A percentile compares a stretch with the other conserved stretches of the same genome.
phyloP scores from a whole-genome alignment of 78 protist species.

The Reticulomyxa filosa region DNA sequence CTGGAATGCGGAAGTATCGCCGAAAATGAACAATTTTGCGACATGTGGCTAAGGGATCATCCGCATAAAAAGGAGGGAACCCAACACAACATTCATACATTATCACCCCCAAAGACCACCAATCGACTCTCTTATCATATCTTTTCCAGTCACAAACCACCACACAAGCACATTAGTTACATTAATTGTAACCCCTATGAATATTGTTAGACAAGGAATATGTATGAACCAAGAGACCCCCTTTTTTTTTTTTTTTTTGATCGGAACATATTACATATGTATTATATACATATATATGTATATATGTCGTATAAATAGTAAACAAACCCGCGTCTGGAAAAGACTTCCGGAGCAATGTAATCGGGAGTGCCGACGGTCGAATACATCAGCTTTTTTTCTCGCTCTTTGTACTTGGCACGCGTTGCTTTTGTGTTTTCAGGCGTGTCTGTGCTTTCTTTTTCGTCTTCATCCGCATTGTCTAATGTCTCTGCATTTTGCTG shows the following conservation, averaged over 20 bases:
- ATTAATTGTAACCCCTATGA: too few relatives aligned
- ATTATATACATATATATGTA: too few relatives aligned
- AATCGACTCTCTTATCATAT: constrained; percentile 32
- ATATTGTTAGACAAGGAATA: too few relatives aligned
- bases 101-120: constrained; percentile 60
- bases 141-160: too few relatives aligned
- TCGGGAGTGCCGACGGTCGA: constrained; percentile 23
- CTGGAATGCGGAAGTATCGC: constrained; percentile 18
- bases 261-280: too few relatives aligned
- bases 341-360: constrained; percentile 58
- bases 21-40: constrained; percentile 31
- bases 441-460: background rate
- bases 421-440: background rate
- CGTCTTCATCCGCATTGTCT: background rate
- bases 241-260: too few relatives aligned
- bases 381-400: background rate
- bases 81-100: constrained; percentile 55
- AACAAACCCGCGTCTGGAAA: constrained; percentile 13
- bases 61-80: constrained; percentile 48
- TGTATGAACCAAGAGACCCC: too few relatives aligned
- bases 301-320: too few relatives aligned
- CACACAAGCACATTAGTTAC: too few relatives aligned
- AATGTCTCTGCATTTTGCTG: background rate
- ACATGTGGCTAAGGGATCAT: constrained; percentile 22
- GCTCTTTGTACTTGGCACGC: background rate